Conservation (phyloP, 768 basidiomycete genomes). For the Russula sp. region DNA sequence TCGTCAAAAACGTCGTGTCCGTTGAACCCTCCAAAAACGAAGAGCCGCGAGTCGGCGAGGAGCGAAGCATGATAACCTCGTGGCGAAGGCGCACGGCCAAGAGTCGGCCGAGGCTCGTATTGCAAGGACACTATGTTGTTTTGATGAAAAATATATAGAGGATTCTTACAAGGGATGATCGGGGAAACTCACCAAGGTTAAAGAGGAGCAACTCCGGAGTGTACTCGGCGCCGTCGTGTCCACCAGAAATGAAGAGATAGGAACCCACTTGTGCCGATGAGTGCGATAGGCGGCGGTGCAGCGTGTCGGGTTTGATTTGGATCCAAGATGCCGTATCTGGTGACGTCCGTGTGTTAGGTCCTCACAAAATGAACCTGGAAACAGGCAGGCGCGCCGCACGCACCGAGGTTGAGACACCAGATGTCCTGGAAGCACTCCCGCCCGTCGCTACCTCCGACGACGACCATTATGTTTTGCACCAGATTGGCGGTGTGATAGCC, state of each 20-base stretch:
- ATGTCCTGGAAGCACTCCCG: conserved; percentile 83
- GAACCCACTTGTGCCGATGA: conserved; percentile 87
- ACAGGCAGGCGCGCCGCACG: conserved; percentile 24
- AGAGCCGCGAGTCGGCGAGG: conserved; percentile 76
- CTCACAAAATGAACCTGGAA: background rate
- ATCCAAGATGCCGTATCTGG: conserved; percentile 32
- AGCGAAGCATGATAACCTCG: conserved; percentile 84
- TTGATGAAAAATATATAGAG: background rate
- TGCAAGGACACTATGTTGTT: conserved; percentile 60
- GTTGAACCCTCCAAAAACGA: conserved; percentile 85
- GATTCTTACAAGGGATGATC: background rate
- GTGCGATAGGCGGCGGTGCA: conserved; percentile 68
- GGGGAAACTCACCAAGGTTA: conserved; percentile 64
- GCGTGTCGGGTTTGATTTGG: conserved; percentile 35
- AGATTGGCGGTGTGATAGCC: conserved; percentile 92
- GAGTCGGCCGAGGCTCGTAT: conserved; percentile 66
- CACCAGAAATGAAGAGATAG: conserved; percentile 83
- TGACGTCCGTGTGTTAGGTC: background rate
- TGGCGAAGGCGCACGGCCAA: conserved; percentile 59
- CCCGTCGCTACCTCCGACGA: conserved; percentile 90
- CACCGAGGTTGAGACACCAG: conserved; percentile 81
- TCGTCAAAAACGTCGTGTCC: conserved; percentile 81
- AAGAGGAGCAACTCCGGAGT: conserved; percentile 69
- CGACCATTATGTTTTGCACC: conserved; percentile 76
- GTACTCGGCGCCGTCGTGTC: conserved; percentile 78